Evolutionary conservation across 192 early-diverging fungal species (phyloP).

Genomic region (Coemansia sp.): DNA sequence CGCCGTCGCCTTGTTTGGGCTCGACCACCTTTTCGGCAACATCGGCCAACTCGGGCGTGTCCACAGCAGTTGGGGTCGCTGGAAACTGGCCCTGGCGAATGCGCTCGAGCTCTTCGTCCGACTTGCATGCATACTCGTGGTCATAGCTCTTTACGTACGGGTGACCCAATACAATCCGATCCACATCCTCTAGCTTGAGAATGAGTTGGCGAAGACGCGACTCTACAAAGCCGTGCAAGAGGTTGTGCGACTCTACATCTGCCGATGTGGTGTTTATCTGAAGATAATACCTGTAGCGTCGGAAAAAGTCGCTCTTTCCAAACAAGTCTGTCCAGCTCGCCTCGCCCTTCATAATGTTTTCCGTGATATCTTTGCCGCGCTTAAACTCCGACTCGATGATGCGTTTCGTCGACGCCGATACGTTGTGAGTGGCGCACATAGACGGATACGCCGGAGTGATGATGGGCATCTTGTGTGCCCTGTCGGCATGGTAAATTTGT

Average conservation of each 20-base stretch:
- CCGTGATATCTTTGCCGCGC: slow-evolving; percentile 70
- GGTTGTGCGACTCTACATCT: slow-evolving; percentile 68
- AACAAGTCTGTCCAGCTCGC: slow-evolving; percentile 81
- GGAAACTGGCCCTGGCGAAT: slow-evolving; percentile 64
- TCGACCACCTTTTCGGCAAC: background rate
- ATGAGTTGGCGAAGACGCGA: slow-evolving; percentile 86
- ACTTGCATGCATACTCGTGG: slow-evolving; percentile 59
- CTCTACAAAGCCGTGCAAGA: slow-evolving; percentile 89
- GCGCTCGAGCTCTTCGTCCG: slow-evolving; percentile 64
- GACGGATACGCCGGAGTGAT: slow-evolving; percentile 99
- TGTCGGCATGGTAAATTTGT: slow-evolving; percentile 74
- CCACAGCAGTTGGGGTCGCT: background rate
- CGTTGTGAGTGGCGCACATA: slow-evolving; percentile 98
- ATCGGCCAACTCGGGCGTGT: background rate
- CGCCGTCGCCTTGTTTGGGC: background rate
- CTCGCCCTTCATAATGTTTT: slow-evolving; percentile 72
- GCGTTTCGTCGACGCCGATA: slow-evolving; percentile 76
- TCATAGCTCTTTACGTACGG: slow-evolving; percentile 90
- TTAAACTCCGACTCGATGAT: slow-evolving; percentile 86
- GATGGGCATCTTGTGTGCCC: slow-evolving; percentile 89
- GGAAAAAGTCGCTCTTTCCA: slow-evolving; percentile 86
- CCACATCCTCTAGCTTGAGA: slow-evolving; percentile 74
- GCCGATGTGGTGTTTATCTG: slow-evolving; percentile 81
- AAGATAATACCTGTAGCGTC: slow-evolving; percentile 81
- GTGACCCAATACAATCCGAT: slow-evolving; percentile 71